Base-by-base conservation (phyloP, 805 yeast genomes). In the Wickerhamiella dianesei region DNA sequence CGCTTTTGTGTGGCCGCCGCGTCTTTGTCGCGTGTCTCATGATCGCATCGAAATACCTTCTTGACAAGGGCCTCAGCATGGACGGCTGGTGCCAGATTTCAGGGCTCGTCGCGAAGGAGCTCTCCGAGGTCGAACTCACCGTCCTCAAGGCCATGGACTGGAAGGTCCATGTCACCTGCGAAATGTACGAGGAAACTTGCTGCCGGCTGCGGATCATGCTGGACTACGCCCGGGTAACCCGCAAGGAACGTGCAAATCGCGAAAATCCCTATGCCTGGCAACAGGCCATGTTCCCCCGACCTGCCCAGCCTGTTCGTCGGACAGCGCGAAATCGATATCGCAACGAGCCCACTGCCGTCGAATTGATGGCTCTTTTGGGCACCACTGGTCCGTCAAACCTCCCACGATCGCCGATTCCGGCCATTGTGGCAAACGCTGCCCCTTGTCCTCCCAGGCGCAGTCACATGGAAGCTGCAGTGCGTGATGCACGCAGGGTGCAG, bases 81-180 rank as follows among this genome's bases (percentile, higher is more conserved):
- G 71, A 69, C 51, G 74, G 82, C 4, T 85, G 95, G 95, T 68
- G 80, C 44, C 74, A 76, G 59, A 78, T 85, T 44, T 74, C 85
- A 32, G 92, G 94, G 0, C 69, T 82, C 37, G 58, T 74, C 19
- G 57, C 73, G 3, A 53, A 60, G 22, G 79, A 75, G 48, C 65
- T 85, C 45, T 69, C 67, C 50, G 59, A 56, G 39, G 63, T 77
- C 47, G 94, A 85, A 63, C 56, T 71, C 22, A 60, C 67, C 4
- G 67, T 81, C 18, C 70, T 84, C 52, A 58, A 63, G 36, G 61
- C 71, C 4, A 67, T 84, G 46, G 70, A 77, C 56, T 82, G 79
- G 67, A 67, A 74, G 39, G 59, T 80, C 25, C 74, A 71, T 59
- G 66, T 83, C 40, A 73, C 75, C 41, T 68, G 47, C 43, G 55